Percentiles rank a stretch among this genome's conserved stretches.
phyloP scores from a whole-genome alignment of 2,329 filamentous ascomycete genomes.

The Trichoderma atrobrunneum region DNA sequence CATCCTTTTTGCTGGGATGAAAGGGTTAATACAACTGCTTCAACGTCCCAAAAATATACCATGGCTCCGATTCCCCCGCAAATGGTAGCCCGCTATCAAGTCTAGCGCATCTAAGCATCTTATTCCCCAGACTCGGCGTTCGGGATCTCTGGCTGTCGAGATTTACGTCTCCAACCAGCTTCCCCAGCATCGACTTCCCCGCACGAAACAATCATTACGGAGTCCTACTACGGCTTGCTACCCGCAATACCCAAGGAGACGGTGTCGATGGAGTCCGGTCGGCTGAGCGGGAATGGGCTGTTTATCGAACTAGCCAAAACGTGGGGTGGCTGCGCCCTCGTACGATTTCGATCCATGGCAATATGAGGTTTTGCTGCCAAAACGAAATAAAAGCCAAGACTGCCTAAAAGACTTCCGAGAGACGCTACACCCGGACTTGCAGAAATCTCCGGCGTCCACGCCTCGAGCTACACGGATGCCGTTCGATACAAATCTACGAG shows the following conservation, averaged over 20 bases:
- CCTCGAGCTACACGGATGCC: background rate
- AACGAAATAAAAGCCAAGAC: background rate
- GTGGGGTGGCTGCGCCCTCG: conserved; percentile 8
- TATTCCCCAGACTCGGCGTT: conserved; percentile 16
- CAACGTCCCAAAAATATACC: background rate
- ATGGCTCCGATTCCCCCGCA: conserved; percentile 11
- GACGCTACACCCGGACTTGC: background rate
- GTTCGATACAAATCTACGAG: background rate
- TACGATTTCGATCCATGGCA: conserved; percentile 8
- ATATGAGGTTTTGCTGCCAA: background rate
- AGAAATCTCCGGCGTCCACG: background rate
- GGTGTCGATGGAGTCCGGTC: conserved; percentile 9
- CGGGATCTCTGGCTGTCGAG: conserved; percentile 6
- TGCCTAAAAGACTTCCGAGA: background rate
- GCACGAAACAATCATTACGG: conserved; percentile 5
- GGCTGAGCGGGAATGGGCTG: conserved; percentile 15
- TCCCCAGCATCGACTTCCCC: conserved; percentile 13
- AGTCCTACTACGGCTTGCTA: background rate
- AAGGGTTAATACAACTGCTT: background rate
- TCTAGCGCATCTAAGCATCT: conserved; percentile 12
- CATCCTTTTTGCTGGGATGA: background rate
- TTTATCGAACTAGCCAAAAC: conserved; percentile 12
- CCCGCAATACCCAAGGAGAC: conserved; percentile 11
- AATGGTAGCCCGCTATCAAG: background rate
- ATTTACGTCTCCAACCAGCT: conserved; percentile 1